These are phyloP conservation scores for Ceratocystis eucalypticola DNA, from an alignment of 2,329 filamentous ascomycete species.

Conservation along the genomic window DNA sequence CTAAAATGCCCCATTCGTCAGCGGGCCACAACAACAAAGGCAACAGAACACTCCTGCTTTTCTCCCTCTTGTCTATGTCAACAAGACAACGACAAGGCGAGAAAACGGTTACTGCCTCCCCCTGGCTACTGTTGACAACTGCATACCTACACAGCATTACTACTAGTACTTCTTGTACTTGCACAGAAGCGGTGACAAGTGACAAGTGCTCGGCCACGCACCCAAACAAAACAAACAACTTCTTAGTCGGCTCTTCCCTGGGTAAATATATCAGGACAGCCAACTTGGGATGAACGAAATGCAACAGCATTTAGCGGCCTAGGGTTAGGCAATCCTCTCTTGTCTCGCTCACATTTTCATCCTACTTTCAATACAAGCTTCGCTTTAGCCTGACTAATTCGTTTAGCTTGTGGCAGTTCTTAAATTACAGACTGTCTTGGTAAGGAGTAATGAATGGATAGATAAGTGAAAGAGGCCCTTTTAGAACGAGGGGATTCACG, in stretches of 20 bases:
- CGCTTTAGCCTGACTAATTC: not conserved
- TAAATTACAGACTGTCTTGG: not conserved
- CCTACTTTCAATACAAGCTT: not conserved
- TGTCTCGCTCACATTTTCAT: not conserved
- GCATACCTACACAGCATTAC: not conserved
- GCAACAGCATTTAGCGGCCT: not conserved
- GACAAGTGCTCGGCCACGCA: not conserved
- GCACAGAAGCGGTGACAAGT: not conserved
- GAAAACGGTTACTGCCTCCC: not conserved
- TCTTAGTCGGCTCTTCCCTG: not conserved
- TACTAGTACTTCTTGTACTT: not conserved
- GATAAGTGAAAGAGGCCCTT: not conserved
- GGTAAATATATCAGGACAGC: constrained; percentile 2
- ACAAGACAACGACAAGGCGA: not conserved
- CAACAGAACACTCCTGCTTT: no score
- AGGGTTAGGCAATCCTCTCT: not conserved
- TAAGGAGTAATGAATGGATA: not conserved
- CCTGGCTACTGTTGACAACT: not conserved
- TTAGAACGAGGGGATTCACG: not conserved
- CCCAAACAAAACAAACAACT: not conserved
- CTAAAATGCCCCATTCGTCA: no score
- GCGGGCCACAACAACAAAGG: no score
- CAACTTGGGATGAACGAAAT: not conserved
- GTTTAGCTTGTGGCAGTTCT: not conserved
- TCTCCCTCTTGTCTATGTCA: no score